Evolutionary conservation across 1,284 basidiomycete genomes (phyloP).

Genomic region (Heterobasidion occidentale): DNA sequence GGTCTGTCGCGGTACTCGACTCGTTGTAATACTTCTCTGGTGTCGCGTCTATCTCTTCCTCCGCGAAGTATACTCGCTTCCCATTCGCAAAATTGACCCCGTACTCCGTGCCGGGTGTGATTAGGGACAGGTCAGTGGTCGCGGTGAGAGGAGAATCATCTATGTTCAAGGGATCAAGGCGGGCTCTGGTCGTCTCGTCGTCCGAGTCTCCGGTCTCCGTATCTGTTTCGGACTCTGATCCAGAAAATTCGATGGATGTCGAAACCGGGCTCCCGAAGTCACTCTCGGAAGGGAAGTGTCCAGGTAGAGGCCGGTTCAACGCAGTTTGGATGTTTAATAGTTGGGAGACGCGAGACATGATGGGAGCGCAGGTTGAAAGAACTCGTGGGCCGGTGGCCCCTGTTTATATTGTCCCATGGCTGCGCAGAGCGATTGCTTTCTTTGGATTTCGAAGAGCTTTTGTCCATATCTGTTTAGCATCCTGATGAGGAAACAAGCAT

Average conservation of each 20-base stretch:
- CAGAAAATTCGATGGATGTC: neutral
- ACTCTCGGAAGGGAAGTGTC: neutral
- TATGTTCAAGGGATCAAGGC: neutral
- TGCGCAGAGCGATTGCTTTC: no score
- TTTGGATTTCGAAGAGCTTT: no score
- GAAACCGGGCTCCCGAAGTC: neutral
- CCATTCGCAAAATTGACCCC: neutral
- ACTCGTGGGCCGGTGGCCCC: no score
- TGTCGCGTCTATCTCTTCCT: neutral
- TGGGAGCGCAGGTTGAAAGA: no score
- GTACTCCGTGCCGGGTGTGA: neutral
- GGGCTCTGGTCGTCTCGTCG: neutral
- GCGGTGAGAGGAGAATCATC: neutral
- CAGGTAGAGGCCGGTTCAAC: neutral
- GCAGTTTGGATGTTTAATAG: neutral
- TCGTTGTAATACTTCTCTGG: neutral
- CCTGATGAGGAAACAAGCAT: no score
- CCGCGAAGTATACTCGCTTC: neutral
- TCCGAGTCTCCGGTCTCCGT: neutral
- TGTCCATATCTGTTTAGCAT: no score
- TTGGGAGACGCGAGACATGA: no score
- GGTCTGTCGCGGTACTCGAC: neutral
- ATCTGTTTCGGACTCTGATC: neutral
- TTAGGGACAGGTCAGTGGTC: neutral
- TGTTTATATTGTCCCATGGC: no score